Evolutionary conservation across 2,329 filamentous ascomycete species (phyloP), one percentile per base, ranked within the genome.

Genomic region (Fusarium sp.): DNA sequence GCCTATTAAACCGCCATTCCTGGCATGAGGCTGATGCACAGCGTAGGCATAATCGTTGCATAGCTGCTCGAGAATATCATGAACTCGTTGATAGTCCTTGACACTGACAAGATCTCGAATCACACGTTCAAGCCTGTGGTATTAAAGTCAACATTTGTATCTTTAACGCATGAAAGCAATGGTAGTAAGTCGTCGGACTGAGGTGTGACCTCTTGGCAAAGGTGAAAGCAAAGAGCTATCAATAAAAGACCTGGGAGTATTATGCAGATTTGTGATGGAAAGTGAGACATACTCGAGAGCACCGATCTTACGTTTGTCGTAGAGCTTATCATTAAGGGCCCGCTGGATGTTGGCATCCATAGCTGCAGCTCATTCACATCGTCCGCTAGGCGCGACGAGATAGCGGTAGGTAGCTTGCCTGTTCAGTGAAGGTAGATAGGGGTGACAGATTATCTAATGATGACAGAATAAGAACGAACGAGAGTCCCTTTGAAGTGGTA

Each of bases 21-120:
- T 89, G 57, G 96, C 95, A 85, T 99, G 95, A 59, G 96, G 95
- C 79, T 98, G 95, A 81, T 99, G 94, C 45, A 98, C 94, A 47
- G 95, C 95, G 81, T 98, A 99, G 55, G 96, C 96, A 84, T 95
- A 99, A 76, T 99, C 96, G 80, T 97, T 95, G 82, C 95, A 98
- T 68, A 99, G 91, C 85, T 99, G 95, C 78, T 97, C 93, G 67
- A 99, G 94, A 63, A 98, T 95, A 77, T 91, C 92, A 75, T 92
- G 89, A 74, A 99, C 95, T 77, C 89, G 90, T 62, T 93, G 90
- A 78, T 94, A 91, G 79, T 98, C 94, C 79, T 92, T 91, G 76
- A 86, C 87, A 52, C 89, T 89, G 68, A 94, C 91, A 31, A 95
- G 89, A 79, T 97, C 94, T 72, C 96, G 92, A 77, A 99, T 96